A percentile compares a stretch with the other conserved stretches of the same genome.
Conservation (phyloP, 192 early-diverging fungal species). For the Glomus cerebriforme region DNA sequence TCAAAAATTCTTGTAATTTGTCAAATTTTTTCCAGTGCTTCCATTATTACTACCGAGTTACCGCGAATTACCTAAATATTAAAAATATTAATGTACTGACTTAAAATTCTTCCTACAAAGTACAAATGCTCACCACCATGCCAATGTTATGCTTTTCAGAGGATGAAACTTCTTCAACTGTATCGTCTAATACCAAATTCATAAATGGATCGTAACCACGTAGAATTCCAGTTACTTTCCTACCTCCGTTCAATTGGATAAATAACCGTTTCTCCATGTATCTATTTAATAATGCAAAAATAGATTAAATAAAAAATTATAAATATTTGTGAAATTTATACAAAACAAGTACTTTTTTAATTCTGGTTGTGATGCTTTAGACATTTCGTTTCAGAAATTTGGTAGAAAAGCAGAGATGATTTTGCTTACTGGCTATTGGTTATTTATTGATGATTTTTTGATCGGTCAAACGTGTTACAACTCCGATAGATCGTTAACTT, state of each 20-base stretch:
- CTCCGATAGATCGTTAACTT: neutral
- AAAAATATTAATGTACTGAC: neutral
- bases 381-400: conserved; percentile 13
- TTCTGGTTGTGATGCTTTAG: conserved; percentile 31
- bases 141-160: conserved; percentile 77
- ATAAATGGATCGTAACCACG: conserved; percentile 99
- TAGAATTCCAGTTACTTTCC: conserved; percentile 91
- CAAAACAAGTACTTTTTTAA: conserved; percentile 24
- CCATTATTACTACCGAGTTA: conserved; percentile 34
- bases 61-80: conserved; percentile 28
- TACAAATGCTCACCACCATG: conserved; percentile 68
- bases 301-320: neutral
- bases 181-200: conserved; percentile 96
- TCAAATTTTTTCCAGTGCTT: conserved; percentile 29
- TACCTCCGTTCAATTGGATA: conserved; percentile 88
- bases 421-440: neutral
- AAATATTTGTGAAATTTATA: neutral
- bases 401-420: neutral
- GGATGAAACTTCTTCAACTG: conserved; percentile 76
- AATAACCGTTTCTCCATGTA: conserved; percentile 94
- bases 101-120: neutral
- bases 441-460: neutral
- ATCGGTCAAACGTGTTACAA: neutral
- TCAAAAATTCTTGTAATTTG: neutral
- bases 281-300: conserved; percentile 34